These are phyloP conservation scores for Hymenoscyphus salicellus DNA, from an alignment of 2,329 filamentous ascomycete species.

Conservation along the genomic window DNA sequence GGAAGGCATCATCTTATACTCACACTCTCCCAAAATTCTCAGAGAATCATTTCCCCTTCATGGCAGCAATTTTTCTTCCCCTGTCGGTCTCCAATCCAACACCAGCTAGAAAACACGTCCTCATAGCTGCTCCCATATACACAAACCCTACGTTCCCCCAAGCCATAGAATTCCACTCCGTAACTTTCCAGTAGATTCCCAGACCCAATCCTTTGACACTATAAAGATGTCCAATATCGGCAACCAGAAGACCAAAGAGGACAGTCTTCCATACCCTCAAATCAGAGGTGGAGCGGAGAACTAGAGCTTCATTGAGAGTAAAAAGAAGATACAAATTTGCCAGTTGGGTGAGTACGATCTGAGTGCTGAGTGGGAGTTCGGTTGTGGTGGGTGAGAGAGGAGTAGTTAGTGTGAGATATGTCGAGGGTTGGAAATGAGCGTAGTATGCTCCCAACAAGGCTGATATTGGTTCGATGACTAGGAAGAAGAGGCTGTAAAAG, in stretches of 20 bases:
- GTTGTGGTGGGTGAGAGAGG: conserved; percentile 30
- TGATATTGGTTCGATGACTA: conserved; percentile 63
- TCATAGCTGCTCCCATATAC: conserved; percentile 60
- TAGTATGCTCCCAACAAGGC: conserved; percentile 52
- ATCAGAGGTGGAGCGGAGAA: conserved; percentile 67
- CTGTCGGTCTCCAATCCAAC: conserved; percentile 45
- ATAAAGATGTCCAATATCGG: conserved; percentile 75
- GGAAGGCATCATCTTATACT: no score
- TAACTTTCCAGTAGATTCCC: conserved; percentile 55
- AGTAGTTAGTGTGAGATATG: conserved; percentile 65
- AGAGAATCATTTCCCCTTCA: conserved; percentile 2
- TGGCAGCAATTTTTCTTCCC: conserved; percentile 1
- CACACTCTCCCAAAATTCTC: no score
- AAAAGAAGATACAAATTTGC: conserved; percentile 77
- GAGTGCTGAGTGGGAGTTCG: conserved; percentile 55
- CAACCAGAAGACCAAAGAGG: conserved; percentile 64
- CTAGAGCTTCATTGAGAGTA: conserved; percentile 71
- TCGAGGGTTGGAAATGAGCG: conserved; percentile 47
- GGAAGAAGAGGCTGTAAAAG: conserved; percentile 69
- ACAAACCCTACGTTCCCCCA: conserved; percentile 70
- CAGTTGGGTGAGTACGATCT: conserved; percentile 69
- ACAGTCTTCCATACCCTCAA: conserved; percentile 67
- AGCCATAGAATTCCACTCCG: conserved; percentile 64
- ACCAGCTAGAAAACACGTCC: conserved; percentile 57
- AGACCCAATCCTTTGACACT: conserved; percentile 58